These are phyloP conservation scores for Glycyrrhiza uralensis DNA, from an alignment of 306 rosid species.

Conservation along the genomic window DNA sequence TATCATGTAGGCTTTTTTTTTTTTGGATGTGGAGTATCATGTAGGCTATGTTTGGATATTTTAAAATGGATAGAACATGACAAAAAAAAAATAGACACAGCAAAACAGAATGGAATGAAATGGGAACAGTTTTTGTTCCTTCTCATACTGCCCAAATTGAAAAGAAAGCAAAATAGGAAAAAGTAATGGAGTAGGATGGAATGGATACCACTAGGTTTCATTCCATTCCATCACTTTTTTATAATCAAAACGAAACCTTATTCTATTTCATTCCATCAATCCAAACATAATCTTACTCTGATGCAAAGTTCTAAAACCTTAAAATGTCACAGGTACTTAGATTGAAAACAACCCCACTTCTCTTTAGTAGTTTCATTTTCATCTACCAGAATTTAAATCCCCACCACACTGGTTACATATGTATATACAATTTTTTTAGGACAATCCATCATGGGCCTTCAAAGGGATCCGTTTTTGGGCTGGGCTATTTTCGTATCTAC, in stretches of 20 bases:
- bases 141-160: too few relatives aligned
- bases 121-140: too few relatives aligned
- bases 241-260: too few relatives aligned
- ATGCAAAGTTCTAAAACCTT: not conserved
- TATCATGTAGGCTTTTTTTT: not conserved
- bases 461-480: slow-evolving; percentile 31
- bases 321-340: not conserved
- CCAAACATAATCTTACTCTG: not conserved
- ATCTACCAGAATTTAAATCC: not conserved
- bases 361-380: not conserved
- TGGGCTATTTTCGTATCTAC: slow-evolving; percentile 28
- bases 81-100: too few relatives aligned
- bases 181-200: too few relatives aligned
- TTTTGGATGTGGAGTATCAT: not conserved
- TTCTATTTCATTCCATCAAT: too few relatives aligned
- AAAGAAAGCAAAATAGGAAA: too few relatives aligned
- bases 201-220: too few relatives aligned
- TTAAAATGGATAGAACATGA: too few relatives aligned
- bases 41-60: too few relatives aligned
- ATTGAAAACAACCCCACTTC: not conserved
- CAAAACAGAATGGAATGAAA: too few relatives aligned
- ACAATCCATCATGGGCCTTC: slow-evolving; percentile 17
- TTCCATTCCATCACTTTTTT: too few relatives aligned
- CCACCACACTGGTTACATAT: slow-evolving; percentile 23
- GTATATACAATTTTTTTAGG: slow-evolving; percentile 11